Percentiles rank a stretch among this genome's conserved stretches.
Conservation (phyloP, 352 stramenopile genomes). For the Thalassiosira tumida region DNA sequence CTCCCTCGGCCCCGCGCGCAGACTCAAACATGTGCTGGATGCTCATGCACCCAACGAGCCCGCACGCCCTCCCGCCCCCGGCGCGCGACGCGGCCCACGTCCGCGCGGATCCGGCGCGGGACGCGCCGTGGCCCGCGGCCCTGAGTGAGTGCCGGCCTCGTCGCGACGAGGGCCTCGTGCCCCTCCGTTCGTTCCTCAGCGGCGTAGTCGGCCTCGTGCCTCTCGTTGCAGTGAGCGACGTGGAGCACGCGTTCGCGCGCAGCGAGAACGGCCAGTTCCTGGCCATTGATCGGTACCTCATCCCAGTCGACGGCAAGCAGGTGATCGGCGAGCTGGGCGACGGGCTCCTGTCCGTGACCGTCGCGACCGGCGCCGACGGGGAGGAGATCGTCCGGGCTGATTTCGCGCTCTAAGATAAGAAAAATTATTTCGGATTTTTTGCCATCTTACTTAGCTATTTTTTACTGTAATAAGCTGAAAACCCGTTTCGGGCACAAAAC, state of each 20-base stretch:
- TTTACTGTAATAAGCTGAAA: too few relatives aligned
- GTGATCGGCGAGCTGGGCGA: slow-evolving; percentile 71
- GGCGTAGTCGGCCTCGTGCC: too few relatives aligned
- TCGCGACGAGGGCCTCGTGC: too few relatives aligned
- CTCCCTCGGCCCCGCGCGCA: too few relatives aligned
- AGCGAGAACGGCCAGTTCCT: slow-evolving; percentile 74
- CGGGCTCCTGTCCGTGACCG: slow-evolving; percentile 65
- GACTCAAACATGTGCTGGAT: slow-evolving; percentile 81
- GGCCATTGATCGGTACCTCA: slow-evolving; percentile 74
- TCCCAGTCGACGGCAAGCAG: slow-evolving; percentile 29
- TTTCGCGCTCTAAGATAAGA: too few relatives aligned
- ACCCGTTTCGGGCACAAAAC: too few relatives aligned
- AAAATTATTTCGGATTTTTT: too few relatives aligned
- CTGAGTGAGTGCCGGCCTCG: too few relatives aligned
- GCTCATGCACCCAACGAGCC: slow-evolving; percentile 68
- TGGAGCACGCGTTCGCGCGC: slow-evolving; percentile 76
- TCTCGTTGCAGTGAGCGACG: too few relatives aligned
- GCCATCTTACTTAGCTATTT: too few relatives aligned
- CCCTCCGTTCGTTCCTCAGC: too few relatives aligned
- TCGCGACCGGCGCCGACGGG: slow-evolving; percentile 52
- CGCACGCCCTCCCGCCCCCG: slow-evolving; percentile 52
- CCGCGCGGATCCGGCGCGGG: not conserved
- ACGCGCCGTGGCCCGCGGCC: slow-evolving; percentile 56
- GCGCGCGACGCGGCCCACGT: slow-evolving; percentile 42
- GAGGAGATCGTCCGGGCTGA: slow-evolving; percentile 67